Evolutionary conservation across 441 rosid species (phyloP).

Genomic region (Populus trichocarpa): DNA sequence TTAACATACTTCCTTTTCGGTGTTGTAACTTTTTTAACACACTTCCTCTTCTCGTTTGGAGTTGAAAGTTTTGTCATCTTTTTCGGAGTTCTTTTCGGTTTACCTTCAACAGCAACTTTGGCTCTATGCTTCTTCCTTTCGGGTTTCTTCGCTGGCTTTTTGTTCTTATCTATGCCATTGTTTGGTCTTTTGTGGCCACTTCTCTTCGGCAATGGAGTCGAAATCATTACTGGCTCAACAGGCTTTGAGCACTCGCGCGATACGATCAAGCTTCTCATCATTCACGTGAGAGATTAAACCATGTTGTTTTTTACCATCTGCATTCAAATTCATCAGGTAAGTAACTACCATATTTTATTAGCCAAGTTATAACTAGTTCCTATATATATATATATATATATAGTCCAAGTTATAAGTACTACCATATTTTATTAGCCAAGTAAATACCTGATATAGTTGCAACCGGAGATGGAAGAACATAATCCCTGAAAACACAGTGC

Average conservation of each 20-base stretch:
- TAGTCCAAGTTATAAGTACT: too few relatives aligned
- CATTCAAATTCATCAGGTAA: neutral
- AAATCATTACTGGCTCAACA: too few relatives aligned
- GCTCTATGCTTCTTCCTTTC: conserved; percentile 8
- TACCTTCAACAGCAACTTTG: conserved; percentile 7
- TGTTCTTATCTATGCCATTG: neutral
- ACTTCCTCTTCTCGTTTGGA: neutral
- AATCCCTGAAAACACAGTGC: too few relatives aligned
- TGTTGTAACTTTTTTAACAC: neutral
- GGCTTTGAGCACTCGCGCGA: neutral
- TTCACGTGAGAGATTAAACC: neutral
- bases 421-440: too few relatives aligned
- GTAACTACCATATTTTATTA: neutral
- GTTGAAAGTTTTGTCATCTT: neutral
- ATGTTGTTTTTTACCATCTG: neutral
- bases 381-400: too few relatives aligned
- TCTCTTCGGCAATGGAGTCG: conserved; percentile 5
- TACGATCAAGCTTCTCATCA: neutral
- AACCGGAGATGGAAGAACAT: too few relatives aligned
- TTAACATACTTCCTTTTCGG: neutral
- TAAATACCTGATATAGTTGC: too few relatives aligned
- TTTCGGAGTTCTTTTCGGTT: neutral
- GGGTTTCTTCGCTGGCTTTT: neutral
- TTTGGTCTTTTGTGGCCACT: neutral
- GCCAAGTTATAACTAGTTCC: neutral